Conservation (phyloP, 257 asterid species). For the Sherardia arvensis region DNA sequence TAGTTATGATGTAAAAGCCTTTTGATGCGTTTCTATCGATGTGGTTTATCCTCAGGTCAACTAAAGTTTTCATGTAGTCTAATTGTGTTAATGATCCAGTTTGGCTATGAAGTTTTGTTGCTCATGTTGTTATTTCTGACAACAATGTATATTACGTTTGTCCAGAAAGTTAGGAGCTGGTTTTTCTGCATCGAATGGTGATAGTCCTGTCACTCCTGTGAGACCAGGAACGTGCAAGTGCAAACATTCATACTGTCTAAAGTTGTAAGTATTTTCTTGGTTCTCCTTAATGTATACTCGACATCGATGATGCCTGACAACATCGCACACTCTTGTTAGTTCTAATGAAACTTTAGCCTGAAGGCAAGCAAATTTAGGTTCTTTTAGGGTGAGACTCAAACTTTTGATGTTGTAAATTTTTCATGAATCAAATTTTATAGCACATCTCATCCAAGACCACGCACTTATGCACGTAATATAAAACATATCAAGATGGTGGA, state of each 20-base stretch:
- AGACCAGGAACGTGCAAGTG: background rate
- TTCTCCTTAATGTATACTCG: too few relatives aligned
- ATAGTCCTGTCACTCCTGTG: background rate
- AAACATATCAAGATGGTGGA: background rate
- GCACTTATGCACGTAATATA: background rate
- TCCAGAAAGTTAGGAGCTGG: background rate
- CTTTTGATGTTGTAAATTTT: background rate
- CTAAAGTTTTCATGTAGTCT: background rate
- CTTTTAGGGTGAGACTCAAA: background rate
- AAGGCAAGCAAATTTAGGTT: background rate
- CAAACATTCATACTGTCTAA: conserved; percentile 8
- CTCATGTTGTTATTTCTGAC: background rate
- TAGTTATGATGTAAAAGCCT: background rate
- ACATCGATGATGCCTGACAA: background rate
- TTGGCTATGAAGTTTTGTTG: background rate
- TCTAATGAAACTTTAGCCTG: background rate
- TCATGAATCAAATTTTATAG: background rate
- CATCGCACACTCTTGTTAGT: background rate
- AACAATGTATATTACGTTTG: background rate
- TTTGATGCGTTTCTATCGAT: background rate
- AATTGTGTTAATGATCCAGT: background rate
- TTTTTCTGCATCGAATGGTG: background rate
- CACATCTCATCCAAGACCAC: background rate
- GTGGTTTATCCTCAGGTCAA: too few relatives aligned
- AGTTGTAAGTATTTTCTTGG: conserved; percentile 2